Base-by-base conservation (phyloP, 768 basidiomycete genomes). In the Mycena galopus region DNA sequence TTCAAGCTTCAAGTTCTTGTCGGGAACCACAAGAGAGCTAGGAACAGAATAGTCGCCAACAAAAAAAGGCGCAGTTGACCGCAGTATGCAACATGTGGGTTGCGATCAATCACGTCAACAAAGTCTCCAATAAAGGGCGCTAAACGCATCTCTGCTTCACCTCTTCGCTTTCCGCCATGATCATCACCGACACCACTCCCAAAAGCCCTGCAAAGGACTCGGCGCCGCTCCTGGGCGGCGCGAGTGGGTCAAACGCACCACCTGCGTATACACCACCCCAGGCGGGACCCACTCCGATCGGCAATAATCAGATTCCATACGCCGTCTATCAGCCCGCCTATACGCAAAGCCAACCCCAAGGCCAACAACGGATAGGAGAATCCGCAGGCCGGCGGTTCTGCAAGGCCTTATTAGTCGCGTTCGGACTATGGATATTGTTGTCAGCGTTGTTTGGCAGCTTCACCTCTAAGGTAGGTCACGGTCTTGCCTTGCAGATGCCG, bases 371-470 rank as follows among this genome's bases (percentile, higher is more conserved):
- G 44, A n/a, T 14, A 12, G 56, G 37, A 14, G 61, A 69, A 53
- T 39, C 71, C n/a, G 74, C 74, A n/a, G 64, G 47, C 21, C 25
- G 25, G 29, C 67, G 74, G 17, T 75, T 75, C 67, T 58, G 23
- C 37, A 51, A 56, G 21, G 67, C 71, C 9, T 69, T 72, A 14
- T 21, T 75, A 2, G 53, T 72, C n/a, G 74, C 71, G 14, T n/a
- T 72, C 23, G 74, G 74, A 19, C 50, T 75, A 6, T 75, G 74
- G 74, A 16, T 75, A n/a, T 51, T 72, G 16, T 39, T 21, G 1
- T 69, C 64, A 0, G 60, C 65, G 16, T 23, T 75, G 25, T 17
- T 72, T 17, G 71, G 67, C 25, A 72, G 71, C 47, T 53, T 75
- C 23, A 21, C 51, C 25, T 42, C 65, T 74, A 30, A 67, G 69